phyloP scores from a whole-genome alignment of 1,139 yeast genomes.

The Hyphopichia khmerensis region DNA sequence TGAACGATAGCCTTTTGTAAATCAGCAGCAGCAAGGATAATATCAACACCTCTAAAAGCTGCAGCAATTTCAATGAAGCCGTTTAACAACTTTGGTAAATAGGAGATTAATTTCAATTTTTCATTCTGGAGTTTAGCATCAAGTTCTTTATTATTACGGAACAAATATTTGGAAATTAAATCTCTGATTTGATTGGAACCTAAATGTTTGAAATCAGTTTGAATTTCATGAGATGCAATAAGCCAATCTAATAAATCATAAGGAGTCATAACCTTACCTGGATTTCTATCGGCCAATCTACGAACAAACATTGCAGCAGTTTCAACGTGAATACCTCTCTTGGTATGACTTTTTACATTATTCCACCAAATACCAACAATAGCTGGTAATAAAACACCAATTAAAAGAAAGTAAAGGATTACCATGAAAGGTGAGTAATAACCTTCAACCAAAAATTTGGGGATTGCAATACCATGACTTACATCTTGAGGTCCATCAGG shows the following conservation, averaged over 20 bases:
- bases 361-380: constrained; percentile 91
- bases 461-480: constrained; percentile 96
- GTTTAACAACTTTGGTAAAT: constrained; percentile 63
- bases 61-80: constrained; percentile 83
- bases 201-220: constrained; percentile 37
- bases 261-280: constrained; percentile 67
- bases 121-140: constrained; percentile 32
- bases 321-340: constrained; percentile 75
- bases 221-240: constrained; percentile 63
- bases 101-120: constrained; percentile 57
- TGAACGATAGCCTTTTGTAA: constrained; percentile 74
- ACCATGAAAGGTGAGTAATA: constrained; percentile 69
- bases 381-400: constrained; percentile 77
- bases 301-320: constrained; percentile 77
- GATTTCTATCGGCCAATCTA: constrained; percentile 68
- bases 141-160: constrained; percentile 40
- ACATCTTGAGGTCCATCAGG: constrained; percentile 97
- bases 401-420: constrained; percentile 60
- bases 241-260: constrained; percentile 62
- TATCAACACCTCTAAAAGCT: constrained; percentile 70
- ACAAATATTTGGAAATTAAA: constrained; percentile 56
- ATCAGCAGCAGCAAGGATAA: constrained; percentile 60
- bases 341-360: constrained; percentile 76
- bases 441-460: constrained; percentile 87
- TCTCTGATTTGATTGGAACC: constrained; percentile 46